These are phyloP conservation scores for Apiospora phragmitis DNA, from an alignment of 2,329 filamentous ascomycete genomes.

Conservation along the genomic window DNA sequence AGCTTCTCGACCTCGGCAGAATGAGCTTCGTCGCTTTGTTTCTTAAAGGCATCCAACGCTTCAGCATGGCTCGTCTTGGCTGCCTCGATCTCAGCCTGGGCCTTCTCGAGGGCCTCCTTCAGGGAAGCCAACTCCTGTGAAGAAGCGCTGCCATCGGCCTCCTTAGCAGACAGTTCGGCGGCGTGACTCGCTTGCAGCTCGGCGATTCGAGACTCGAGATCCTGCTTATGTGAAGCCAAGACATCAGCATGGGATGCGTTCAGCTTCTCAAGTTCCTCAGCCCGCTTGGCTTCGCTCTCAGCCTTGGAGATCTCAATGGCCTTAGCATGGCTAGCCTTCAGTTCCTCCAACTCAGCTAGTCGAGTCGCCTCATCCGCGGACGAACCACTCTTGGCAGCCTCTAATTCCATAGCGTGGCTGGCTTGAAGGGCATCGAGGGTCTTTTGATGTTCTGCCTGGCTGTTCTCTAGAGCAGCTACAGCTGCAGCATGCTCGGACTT, in stretches of 20 bases:
- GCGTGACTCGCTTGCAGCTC: constrained; percentile 35
- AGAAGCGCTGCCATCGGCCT: constrained; percentile 35
- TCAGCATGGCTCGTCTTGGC: constrained; percentile 35
- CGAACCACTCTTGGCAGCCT: constrained; percentile 53
- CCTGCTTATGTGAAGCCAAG: constrained; percentile 43
- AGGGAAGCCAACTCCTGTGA: constrained; percentile 37
- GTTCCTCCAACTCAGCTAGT: constrained; percentile 49
- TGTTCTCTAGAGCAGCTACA: constrained; percentile 48
- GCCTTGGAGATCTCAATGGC: constrained; percentile 46
- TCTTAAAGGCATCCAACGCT: constrained; percentile 41
- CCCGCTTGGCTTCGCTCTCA: constrained; percentile 41
- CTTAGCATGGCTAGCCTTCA: constrained; percentile 56
- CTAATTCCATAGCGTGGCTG: constrained; percentile 59
- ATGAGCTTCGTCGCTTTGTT: constrained; percentile 41
- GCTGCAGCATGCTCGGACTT: constrained; percentile 43
- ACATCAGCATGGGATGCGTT: constrained; percentile 44
- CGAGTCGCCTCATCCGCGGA: constrained; percentile 51
- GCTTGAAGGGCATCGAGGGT: constrained; percentile 56
- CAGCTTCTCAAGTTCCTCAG: constrained; percentile 37
- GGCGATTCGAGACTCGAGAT: constrained; percentile 40
- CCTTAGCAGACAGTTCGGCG: constrained; percentile 34
- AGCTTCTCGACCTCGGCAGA: constrained; percentile 47
- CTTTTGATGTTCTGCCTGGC: constrained; percentile 54
- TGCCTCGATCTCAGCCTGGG: constrained; percentile 33
- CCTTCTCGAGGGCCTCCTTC: constrained; percentile 31